Conservation (phyloP, 208 protist genomes). For the Naegleria fowleri region DNA sequence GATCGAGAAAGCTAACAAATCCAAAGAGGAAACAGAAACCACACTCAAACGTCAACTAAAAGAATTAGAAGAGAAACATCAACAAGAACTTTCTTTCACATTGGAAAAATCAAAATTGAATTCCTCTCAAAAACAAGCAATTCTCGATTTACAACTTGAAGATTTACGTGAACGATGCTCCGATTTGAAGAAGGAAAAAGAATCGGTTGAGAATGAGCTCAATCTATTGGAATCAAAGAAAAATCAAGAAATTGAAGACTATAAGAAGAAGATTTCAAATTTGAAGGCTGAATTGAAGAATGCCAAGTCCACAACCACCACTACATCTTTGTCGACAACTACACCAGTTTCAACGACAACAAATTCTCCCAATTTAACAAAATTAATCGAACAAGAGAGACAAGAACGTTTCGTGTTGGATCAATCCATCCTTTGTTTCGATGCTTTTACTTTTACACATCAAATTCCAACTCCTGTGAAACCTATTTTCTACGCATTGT, state of each 20-base stretch:
- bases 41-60: neutral
- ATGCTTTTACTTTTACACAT: neutral
- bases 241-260: neutral
- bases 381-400: neutral
- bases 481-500: neutral
- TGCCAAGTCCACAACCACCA: neutral
- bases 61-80: neutral
- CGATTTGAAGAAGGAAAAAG: neutral
- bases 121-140: neutral
- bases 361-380: neutral
- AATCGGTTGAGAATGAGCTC: neutral
- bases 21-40: neutral
- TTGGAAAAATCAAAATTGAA: neutral
- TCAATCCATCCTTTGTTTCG: neutral
- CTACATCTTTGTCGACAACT: too few species aligned
- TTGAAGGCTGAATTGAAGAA: neutral
- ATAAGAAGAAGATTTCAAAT: neutral
- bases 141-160: conserved; percentile 4
- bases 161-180: neutral
- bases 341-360: too few species aligned
- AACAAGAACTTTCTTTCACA: neutral
- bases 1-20: neutral
- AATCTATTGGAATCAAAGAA: neutral
- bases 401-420: neutral
- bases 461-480: neutral